phyloP scores from a whole-genome alignment of 2,329 filamentous ascomycete species.

The Ramularia collo-cygni region DNA sequence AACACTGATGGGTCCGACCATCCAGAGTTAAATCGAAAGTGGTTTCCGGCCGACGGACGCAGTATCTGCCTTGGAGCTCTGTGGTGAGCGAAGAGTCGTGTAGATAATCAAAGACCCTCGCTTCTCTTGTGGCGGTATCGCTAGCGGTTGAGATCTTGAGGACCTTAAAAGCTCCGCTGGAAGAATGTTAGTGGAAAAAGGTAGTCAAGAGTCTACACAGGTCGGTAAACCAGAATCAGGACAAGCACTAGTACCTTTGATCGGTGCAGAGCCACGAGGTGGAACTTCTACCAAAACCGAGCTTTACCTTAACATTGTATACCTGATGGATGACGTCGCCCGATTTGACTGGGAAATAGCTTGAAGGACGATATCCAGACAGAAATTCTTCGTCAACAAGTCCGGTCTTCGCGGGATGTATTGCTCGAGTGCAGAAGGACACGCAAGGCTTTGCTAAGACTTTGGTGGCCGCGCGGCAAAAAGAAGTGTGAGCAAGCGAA shows the following conservation, averaged over 20 bases:
- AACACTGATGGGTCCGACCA: slow-evolving; percentile 21
- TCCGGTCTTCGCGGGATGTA: background rate
- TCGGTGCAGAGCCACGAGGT: slow-evolving; percentile 39
- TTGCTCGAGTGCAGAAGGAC: no score
- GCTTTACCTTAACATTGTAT: slow-evolving; percentile 37
- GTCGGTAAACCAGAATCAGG: background rate
- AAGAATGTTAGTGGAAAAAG: background rate
- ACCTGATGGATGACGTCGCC: slow-evolving; percentile 26
- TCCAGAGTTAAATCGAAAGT: slow-evolving; percentile 20
- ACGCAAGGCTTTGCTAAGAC: no score
- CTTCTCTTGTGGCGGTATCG: background rate
- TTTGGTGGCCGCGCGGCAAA: no score
- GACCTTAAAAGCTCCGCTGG: background rate
- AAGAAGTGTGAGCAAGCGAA: no score
- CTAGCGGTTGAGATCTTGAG: background rate
- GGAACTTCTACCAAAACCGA: slow-evolving; percentile 36
- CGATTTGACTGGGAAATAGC: background rate
- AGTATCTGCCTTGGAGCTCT: slow-evolving; percentile 7
- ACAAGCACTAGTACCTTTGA: no score
- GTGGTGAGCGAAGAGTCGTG: background rate
- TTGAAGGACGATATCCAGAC: background rate
- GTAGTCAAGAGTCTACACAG: background rate
- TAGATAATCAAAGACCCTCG: background rate
- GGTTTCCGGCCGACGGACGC: slow-evolving; percentile 22
- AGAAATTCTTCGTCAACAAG: background rate